Percentiles rank a stretch among this genome's conserved stretches.
Conservation (phyloP, 768 basidiomycete genomes). For the Mycena pura region DNA sequence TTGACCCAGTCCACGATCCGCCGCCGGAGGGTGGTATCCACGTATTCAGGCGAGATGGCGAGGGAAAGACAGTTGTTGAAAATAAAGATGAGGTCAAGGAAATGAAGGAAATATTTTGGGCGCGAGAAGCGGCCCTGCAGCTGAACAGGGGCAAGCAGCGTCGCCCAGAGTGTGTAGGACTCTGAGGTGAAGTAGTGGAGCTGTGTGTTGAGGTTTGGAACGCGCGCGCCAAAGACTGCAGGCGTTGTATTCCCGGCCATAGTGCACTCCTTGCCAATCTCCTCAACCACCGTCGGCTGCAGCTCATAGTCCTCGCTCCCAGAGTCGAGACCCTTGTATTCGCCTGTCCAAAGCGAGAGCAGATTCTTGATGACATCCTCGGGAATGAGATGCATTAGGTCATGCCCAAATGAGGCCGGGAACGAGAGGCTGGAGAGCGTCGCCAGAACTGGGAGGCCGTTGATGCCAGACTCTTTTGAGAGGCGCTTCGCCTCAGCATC, state of each 20-base stretch:
- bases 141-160: neutral
- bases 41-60: neutral
- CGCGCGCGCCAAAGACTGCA: neutral
- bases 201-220: neutral
- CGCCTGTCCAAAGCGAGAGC: slow-evolving; percentile 47
- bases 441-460: slow-evolving; percentile 40
- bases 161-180: neutral
- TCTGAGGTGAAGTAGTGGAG: neutral
- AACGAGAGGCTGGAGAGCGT: no score
- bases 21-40: neutral
- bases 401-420: no score
- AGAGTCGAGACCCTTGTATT: slow-evolving; percentile 47
- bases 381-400: no score
- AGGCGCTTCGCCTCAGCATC: slow-evolving; percentile 29
- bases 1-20: neutral
- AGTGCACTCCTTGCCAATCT: neutral
- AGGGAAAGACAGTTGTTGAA: neutral
- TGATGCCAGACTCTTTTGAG: slow-evolving; percentile 41
- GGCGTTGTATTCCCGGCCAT: neutral
- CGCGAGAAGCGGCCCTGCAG: neutral
- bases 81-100: neutral
- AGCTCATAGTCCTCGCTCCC: slow-evolving; percentile 36
- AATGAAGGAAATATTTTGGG: neutral
- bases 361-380: slow-evolving; percentile 52
- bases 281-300: neutral